phyloP scores from a whole-genome alignment of 306 rosid species.

The Canavalia ensiformis region DNA sequence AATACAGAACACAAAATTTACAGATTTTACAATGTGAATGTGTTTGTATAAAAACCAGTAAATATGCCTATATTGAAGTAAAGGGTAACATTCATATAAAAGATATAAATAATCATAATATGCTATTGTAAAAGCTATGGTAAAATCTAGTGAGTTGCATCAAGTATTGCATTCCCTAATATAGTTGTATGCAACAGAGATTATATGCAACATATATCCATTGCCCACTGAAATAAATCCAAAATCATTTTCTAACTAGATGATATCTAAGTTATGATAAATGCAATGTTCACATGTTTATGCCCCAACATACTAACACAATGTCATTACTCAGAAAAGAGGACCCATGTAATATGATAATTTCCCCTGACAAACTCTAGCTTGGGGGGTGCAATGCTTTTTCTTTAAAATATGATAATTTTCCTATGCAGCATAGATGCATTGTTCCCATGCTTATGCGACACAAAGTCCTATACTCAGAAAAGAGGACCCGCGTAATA shows the following conservation, averaged over 20 bases:
- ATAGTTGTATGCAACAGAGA: slow-evolving; percentile 34
- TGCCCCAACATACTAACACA: slow-evolving; percentile 15
- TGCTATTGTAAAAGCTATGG: slow-evolving; percentile 31
- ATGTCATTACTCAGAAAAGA: slow-evolving; percentile 26
- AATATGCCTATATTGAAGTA: not conserved
- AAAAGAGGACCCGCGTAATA: too few relatives aligned
- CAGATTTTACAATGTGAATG: not conserved
- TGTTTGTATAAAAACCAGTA: not conserved
- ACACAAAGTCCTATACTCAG: too few relatives aligned
- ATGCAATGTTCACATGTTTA: slow-evolving; percentile 1
- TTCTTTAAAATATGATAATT: too few relatives aligned
- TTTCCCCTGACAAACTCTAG: slow-evolving; percentile 38
- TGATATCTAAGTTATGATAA: slow-evolving; percentile 20
- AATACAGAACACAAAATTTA: slow-evolving; percentile 38
- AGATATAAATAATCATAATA: slow-evolving; percentile 29
- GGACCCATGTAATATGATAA: slow-evolving; percentile 36
- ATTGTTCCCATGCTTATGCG: too few relatives aligned
- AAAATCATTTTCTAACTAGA: slow-evolving; percentile 24
- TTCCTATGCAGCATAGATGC: too few relatives aligned
- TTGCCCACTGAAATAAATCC: slow-evolving; percentile 22
- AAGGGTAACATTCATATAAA: slow-evolving; percentile 22
- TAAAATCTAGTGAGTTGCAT: slow-evolving; percentile 34
- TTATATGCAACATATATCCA: slow-evolving; percentile 23
- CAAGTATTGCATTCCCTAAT: slow-evolving; percentile 34
- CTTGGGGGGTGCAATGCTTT: slow-evolving; percentile 17